Percentiles rank a stretch among this genome's conserved stretches.
Conservation (phyloP, 306 rosid genomes). For the Acacia confusa region DNA sequence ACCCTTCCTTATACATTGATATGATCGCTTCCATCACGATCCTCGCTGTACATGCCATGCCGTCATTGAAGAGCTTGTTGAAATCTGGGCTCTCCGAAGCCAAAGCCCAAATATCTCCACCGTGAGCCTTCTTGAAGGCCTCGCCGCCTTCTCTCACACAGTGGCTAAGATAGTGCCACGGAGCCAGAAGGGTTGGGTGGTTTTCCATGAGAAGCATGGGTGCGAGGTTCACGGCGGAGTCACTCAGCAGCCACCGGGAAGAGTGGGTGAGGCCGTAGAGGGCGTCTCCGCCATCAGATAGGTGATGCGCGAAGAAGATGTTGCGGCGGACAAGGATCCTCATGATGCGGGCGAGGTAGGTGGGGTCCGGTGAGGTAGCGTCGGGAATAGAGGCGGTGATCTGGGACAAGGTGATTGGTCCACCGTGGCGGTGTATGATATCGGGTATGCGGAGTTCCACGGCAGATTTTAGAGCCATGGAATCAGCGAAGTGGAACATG, state of each 20-base stretch:
- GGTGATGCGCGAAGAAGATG: background rate
- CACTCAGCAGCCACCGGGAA: conserved; percentile 1
- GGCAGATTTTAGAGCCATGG: background rate
- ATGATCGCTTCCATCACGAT: background rate
- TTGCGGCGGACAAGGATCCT: background rate
- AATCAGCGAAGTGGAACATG: background rate
- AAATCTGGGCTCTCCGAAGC: background rate
- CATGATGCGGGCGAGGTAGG: conserved; percentile 1
- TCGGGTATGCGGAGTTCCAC: background rate
- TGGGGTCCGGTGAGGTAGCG: background rate
- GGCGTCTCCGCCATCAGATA: background rate
- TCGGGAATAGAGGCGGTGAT: background rate
- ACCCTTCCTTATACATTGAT: background rate
- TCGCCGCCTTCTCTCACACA: background rate
- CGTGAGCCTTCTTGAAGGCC: background rate
- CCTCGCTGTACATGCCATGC: background rate
- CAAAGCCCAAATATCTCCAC: background rate
- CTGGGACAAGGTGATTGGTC: background rate
- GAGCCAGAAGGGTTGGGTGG: background rate
- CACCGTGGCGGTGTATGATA: background rate
- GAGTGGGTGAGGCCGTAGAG: background rate
- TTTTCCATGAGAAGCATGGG: background rate
- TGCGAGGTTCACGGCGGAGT: background rate
- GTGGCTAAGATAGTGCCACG: background rate
- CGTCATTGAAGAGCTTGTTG: background rate